Conservation (phyloP, 768 basidiomycete species). For the Albatrellus ellisii region DNA sequence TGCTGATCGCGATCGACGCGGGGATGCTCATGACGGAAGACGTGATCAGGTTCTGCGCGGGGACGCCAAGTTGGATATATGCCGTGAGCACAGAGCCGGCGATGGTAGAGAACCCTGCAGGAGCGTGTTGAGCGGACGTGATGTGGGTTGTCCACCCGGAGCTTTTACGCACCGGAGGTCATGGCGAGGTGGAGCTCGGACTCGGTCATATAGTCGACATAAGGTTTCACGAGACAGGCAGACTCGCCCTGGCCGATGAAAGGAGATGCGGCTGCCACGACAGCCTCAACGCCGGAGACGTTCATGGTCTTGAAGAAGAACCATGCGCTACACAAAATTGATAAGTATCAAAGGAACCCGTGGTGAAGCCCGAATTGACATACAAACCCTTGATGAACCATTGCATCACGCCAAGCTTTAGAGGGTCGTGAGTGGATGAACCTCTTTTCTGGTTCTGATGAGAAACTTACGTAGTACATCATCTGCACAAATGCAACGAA, state of each 20-base stretch:
- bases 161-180: slow-evolving; percentile 50
- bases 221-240: slow-evolving; percentile 75
- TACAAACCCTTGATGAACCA: slow-evolving; percentile 84
- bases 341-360: neutral
- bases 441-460: neutral
- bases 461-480: slow-evolving; percentile 51
- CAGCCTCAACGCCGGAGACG: slow-evolving; percentile 89
- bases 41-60: slow-evolving; percentile 68
- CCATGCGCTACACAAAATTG: slow-evolving; percentile 47
- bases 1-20: slow-evolving; percentile 85
- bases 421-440: neutral
- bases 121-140: neutral
- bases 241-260: slow-evolving; percentile 89
- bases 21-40: slow-evolving; percentile 94
- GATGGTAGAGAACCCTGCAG: slow-evolving; percentile 71
- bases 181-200: slow-evolving; percentile 82
- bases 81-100: slow-evolving; percentile 82
- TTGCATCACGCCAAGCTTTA: slow-evolving; percentile 74
- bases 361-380: slow-evolving; percentile 15
- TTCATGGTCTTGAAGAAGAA: slow-evolving; percentile 88
- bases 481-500: slow-evolving; percentile 90
- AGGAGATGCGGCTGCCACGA: slow-evolving; percentile 87
- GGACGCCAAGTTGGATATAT: slow-evolving; percentile 70
- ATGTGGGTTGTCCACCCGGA: too few species aligned
- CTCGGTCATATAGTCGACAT: slow-evolving; percentile 73